Base-by-base conservation (phyloP, 1,139 yeast genomes). In the Hanseniaspora uvarum region DNA sequence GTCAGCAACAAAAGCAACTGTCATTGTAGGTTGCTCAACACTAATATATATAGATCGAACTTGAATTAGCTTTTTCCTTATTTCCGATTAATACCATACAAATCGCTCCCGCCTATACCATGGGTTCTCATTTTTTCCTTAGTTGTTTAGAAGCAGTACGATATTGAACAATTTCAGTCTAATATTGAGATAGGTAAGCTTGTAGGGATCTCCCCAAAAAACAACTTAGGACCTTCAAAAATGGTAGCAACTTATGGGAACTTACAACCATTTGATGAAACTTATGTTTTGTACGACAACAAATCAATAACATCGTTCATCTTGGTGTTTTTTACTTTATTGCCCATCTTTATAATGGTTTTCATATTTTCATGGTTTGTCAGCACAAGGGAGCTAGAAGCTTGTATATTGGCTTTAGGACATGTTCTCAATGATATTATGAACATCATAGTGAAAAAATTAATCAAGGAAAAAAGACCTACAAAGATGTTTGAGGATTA, bases 291-390 rank as follows among this genome's bases (percentile, higher is more conserved):
- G 31, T 92, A 88, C 63, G 82, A 85, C 58, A 84, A 88, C 3
- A 68, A 71, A 18, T 94, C 83, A 62, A 60, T 70, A 12, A 52
- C 86, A 12, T 82, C 95, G 1, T 65, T 79, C 41, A 61, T 77
- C 1, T 72, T 81, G 19, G 96, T 94, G 2, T 78, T 83, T 53
- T 75, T 86, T 55, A 83, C 96, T 18, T 73, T 92, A 38, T 71
- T 83, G n/a, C 98, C 98, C 1, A 84, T 89, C 52, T 78, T 83
- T 48, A 73, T 87, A 38, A 75, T 89, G 70, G 80, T 86, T 26
- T 85, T 85, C 62, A 84, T 89, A 63, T 77, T 87, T 30, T 79
- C 95, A 11, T 84, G 95, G 86, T 84, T 88, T 62, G 71, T 88
- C 44, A 70, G 83, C 12, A 78, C 95, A 0, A 71, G 97, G 54